A percentile compares a stretch with the other conserved stretches of the same genome.
Evolutionary conservation across 2,329 filamentous ascomycete genomes (phyloP).

Genomic region (Phialocephala subalpina): DNA sequence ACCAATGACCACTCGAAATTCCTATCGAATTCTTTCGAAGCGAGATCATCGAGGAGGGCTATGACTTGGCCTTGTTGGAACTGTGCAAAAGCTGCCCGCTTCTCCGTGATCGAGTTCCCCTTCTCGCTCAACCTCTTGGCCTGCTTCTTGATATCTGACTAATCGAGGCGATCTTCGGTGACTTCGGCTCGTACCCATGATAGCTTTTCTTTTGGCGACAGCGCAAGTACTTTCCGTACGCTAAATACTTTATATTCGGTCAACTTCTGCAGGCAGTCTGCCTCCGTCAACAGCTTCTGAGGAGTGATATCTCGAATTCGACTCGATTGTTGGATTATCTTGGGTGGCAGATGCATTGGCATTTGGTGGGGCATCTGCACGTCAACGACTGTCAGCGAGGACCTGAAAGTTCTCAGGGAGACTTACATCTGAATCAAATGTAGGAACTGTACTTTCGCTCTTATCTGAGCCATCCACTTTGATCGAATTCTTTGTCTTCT

Average conservation of each 20-base stretch:
- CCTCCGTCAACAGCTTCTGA: constrained; percentile 32
- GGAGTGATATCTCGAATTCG: constrained; percentile 36
- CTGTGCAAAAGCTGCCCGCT: constrained; percentile 37
- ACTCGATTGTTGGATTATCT: constrained; percentile 29
- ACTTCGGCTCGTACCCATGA: constrained; percentile 41
- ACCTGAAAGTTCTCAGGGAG: too few species aligned
- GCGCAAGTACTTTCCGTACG: constrained; percentile 35
- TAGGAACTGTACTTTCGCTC: too few species aligned
- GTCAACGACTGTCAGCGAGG: too few species aligned
- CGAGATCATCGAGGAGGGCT: constrained; percentile 39
- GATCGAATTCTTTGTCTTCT: too few species aligned
- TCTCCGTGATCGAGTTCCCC: constrained; percentile 36
- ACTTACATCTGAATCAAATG: too few species aligned
- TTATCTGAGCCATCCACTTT: too few species aligned
- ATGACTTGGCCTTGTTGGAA: constrained; percentile 41
- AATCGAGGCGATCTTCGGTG: too few species aligned
- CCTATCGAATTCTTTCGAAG: constrained; percentile 32
- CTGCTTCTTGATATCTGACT: constrained; percentile 38
- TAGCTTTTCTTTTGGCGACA: constrained; percentile 33
- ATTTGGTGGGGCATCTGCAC: constrained; percentile 23
- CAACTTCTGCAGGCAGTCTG: constrained; percentile 36
- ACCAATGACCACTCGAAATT: constrained; percentile 42
- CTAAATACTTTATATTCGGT: constrained; percentile 38
- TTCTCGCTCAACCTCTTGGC: constrained; percentile 40
- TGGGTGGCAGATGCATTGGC: constrained; percentile 1